phyloP scores from a whole-genome alignment of 257 asterid species.

The Plantago major region DNA sequence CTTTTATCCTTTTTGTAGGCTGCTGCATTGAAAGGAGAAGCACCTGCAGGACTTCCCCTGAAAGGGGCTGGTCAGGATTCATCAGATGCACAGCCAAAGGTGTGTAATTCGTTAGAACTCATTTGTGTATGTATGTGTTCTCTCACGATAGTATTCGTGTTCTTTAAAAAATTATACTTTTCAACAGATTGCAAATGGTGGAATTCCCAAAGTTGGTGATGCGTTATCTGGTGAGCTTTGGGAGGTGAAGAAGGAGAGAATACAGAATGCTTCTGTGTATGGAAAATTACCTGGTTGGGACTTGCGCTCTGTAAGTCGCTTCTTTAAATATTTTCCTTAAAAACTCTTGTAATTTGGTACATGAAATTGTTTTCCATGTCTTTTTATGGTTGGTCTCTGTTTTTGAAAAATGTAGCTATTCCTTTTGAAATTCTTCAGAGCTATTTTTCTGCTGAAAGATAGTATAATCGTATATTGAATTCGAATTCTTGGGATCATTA shows the following conservation, averaged over 20 bases:
- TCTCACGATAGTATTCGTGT: constrained; percentile 17
- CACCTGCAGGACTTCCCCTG: constrained; percentile 97
- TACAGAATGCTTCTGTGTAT: constrained; percentile 71
- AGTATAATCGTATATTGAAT: too few species aligned
- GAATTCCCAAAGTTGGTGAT: constrained; percentile 71
- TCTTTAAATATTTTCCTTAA: constrained; percentile 1
- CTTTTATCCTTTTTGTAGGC: constrained; percentile 43
- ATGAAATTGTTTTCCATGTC: neutral
- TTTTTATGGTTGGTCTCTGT: neutral
- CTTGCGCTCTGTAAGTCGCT: constrained; percentile 87
- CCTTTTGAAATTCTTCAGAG: too few species aligned
- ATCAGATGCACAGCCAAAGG: constrained; percentile 84
- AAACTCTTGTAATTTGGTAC: neutral
- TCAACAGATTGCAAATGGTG: constrained; percentile 75
- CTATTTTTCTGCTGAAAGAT: too few species aligned
- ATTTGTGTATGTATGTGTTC: constrained; percentile 11
- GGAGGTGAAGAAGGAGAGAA: constrained; percentile 95
- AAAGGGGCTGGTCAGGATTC: constrained; percentile 99
- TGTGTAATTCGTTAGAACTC: constrained; percentile 26
- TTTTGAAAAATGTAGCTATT: too few species aligned
- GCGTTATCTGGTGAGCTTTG: constrained; percentile 98
- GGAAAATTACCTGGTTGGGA: constrained; percentile 96
- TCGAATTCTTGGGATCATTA: too few species aligned
- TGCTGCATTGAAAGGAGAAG: constrained; percentile 99
- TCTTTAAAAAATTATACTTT: constrained; percentile 14